Evolutionary conservation across 208 protist genomes (phyloP).

Genomic region (Blechomonas ayalai): DNA sequence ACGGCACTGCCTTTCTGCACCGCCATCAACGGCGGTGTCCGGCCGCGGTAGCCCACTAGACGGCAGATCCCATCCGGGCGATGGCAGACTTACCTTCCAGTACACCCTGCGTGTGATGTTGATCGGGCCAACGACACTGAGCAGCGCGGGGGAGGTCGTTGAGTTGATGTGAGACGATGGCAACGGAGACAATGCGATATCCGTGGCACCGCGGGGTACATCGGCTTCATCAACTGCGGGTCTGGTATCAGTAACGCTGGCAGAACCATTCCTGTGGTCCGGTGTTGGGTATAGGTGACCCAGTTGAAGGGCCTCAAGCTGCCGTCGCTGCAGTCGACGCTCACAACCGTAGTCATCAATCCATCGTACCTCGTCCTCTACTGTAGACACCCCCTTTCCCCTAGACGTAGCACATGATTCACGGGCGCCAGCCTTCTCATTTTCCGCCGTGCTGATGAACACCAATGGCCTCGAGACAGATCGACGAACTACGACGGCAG

Average conservation of each 20-base stretch:
- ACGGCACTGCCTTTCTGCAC: no score
- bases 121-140: conserved; percentile 39
- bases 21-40: no score
- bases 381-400: no score
- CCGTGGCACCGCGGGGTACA: not conserved
- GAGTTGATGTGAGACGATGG: conserved; percentile 2
- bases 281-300: conserved; percentile 31
- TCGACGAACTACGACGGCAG: no score
- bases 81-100: conserved; percentile 48
- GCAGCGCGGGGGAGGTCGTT: conserved; percentile 3
- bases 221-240: not conserved
- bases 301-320: conserved; percentile 22
- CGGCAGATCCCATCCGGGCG: not conserved
- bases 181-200: not conserved
- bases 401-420: no score
- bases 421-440: no score
- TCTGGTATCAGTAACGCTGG: no score
- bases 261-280: no score
- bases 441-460: no score
- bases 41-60: no score
- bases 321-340: conserved; percentile 12
- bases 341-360: conserved; percentile 13
- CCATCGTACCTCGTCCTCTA: no score
- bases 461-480: no score
- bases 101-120: conserved; percentile 39